phyloP scores from a whole-genome alignment of 768 basidiomycete genomes.

The Cyathus striatus region DNA sequence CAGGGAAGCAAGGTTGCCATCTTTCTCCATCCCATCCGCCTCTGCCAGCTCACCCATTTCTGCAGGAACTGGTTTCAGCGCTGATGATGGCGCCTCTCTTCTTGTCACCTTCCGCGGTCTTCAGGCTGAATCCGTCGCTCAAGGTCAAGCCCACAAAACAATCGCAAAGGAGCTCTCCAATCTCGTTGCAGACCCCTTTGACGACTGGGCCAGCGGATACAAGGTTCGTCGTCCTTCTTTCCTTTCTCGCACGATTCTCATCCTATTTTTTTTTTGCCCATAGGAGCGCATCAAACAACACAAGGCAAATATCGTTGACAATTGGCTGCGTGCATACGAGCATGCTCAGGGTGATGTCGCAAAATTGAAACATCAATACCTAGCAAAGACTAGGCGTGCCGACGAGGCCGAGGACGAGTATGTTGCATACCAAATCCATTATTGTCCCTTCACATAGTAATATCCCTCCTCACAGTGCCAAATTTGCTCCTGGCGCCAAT shows the following conservation, averaged over 20 bases:
- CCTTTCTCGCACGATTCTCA: slow-evolving; percentile 8
- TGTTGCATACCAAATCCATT: slow-evolving; percentile 32
- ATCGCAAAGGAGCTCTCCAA: slow-evolving; percentile 73
- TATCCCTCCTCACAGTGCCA: slow-evolving; percentile 49
- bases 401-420: slow-evolving; percentile 96
- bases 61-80: slow-evolving; percentile 59
- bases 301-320: slow-evolving; percentile 53
- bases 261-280: no score
- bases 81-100: slow-evolving; percentile 83
- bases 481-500: slow-evolving; percentile 72
- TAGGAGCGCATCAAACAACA: slow-evolving; percentile 62
- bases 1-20: slow-evolving; percentile 43
- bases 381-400: slow-evolving; percentile 73
- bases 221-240: slow-evolving; percentile 38
- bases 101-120: slow-evolving; percentile 77
- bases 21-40: neutral
- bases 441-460: slow-evolving; percentile 7
- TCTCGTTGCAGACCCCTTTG: slow-evolving; percentile 77
- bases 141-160: slow-evolving; percentile 71
- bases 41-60: slow-evolving; percentile 6
- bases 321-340: slow-evolving; percentile 69
- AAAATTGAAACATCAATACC: slow-evolving; percentile 73
- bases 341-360: slow-evolving; percentile 60
- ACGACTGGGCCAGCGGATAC: slow-evolving; percentile 72
- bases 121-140: slow-evolving; percentile 62